Conservation (phyloP, 2,329 filamentous ascomycete genomes). For the Fusarium transvaalense region DNA sequence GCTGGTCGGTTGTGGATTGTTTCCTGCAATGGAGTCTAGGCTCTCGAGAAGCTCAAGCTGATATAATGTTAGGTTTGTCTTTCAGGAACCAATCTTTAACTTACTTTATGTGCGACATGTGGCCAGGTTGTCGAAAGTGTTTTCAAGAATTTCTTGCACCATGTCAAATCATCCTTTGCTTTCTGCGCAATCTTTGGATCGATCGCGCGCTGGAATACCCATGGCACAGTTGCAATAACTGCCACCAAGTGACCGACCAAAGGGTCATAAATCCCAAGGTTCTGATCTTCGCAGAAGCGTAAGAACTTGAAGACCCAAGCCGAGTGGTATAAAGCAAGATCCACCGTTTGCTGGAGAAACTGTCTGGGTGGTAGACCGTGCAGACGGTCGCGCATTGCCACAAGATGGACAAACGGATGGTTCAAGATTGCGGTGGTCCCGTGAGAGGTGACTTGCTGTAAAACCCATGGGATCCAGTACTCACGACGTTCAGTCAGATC, state of each 20-base stretch:
- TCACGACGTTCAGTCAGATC: not conserved
- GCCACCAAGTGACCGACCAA: constrained; percentile 19
- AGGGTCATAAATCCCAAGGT: constrained; percentile 10
- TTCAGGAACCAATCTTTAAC: not conserved
- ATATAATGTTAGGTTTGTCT: not conserved
- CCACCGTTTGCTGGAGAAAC: constrained; percentile 11
- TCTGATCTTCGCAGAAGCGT: not conserved
- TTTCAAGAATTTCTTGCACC: constrained; percentile 18
- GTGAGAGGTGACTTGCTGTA: constrained; percentile 5
- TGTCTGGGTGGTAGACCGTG: not conserved
- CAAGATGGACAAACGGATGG: constrained; percentile 17
- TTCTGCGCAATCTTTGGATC: constrained; percentile 16
- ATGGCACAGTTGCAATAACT: constrained; percentile 21
- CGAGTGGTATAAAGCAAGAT: constrained; percentile 7
- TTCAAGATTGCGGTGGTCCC: constrained; percentile 3
- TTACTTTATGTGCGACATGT: constrained; percentile 28
- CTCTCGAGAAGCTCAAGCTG: constrained; percentile 14
- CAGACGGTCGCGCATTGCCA: not conserved
- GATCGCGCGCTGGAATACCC: constrained; percentile 22
- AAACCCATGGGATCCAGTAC: constrained; percentile 19
- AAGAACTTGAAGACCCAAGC: constrained; percentile 19
- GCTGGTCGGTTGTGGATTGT: not conserved
- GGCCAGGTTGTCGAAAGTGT: constrained; percentile 16
- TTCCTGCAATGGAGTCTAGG: not conserved
- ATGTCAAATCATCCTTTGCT: not conserved